Evolutionary conservation across 164 flowering plant genomes (phyloP).

Genomic region (Vitis rotundifolia): DNA sequence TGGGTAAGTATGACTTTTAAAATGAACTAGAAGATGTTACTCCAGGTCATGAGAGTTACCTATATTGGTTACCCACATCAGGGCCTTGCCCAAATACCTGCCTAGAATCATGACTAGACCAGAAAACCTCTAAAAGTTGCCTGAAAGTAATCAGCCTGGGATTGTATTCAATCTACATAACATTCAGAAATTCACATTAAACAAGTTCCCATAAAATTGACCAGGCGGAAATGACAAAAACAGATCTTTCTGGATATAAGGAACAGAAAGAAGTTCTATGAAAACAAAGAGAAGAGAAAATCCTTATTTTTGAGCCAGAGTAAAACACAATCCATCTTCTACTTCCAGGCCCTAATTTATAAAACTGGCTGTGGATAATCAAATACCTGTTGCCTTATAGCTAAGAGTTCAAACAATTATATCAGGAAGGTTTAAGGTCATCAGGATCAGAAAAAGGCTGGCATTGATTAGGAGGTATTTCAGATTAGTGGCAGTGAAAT

Average conservation of each 20-base stretch:
- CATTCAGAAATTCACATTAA: slow-evolving; percentile 12
- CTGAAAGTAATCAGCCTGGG: slow-evolving; percentile 61
- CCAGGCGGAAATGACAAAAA: background rate
- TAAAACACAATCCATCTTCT: no score
- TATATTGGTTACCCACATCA: slow-evolving; percentile 93
- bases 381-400: no score
- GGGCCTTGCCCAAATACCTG: slow-evolving; percentile 99
- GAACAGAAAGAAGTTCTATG: no score
- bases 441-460: no score
- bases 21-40: background rate
- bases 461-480: no score
- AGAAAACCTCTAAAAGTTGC: slow-evolving; percentile 87
- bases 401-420: background rate
- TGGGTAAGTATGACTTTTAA: background rate
- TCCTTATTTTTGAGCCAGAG: no score
- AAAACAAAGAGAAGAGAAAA: no score
- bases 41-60: slow-evolving; percentile 36
- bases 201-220: slow-evolving; percentile 2
- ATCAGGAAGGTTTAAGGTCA: background rate
- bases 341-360: no score
- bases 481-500: background rate
- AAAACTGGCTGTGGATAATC: no score
- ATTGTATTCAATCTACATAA: slow-evolving; percentile 86
- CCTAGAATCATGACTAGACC: slow-evolving; percentile 93
- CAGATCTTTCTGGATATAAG: background rate